Base-by-base conservation (phyloP, 2,329 filamentous ascomycete species). In the Teratosphaeria zuluensis region DNA sequence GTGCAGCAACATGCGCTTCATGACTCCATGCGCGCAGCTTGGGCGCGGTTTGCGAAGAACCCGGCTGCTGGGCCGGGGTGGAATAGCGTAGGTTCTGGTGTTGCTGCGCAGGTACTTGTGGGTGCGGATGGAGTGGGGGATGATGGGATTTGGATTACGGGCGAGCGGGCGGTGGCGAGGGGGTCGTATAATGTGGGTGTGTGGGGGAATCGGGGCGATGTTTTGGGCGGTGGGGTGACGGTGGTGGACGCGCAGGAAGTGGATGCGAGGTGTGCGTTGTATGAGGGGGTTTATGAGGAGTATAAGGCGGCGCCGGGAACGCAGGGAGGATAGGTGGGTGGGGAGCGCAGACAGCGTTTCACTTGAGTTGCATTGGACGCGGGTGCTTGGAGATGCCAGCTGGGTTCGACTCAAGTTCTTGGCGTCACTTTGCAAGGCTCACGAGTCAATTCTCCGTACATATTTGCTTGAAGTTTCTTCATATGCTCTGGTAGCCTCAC, bases 31-130 rank as follows among this genome's bases (percentile, higher is more conserved):
- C 66, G 69, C 56, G 63, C 63, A 14, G 64, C 65, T 0, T 75
- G 73, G 72, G 72, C 71, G 1, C 56, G 63, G 3, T 75, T 75
- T 57, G 73, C 72, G 2, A 72, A 71, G 62, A 68, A 74, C 58
- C 73, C 73, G 2, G n/a, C 51, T 2, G 63, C 61, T 38, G 73
- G 72, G 14, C 73, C 73, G 1, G 73, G 73, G 0, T 75, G 73
- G 73, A 70, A 69, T 58, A 56, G 56, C 4, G 65, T 70, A 3
- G 64, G 67, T 1, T 66, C 64, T 30, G 69, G 68, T 24, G 56
- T 51, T 8, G 58, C 58, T 2, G 68, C 60, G 11, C 21, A 54
- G 28, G 65, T 68, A 14, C 59, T 66, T 6, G 59, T 64, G 19
- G 66, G 63, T 12, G 63, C 67, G 14, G 60, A 48, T 51, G 58